Percentiles rank a stretch among this genome's conserved stretches.
Conservation (phyloP, 148 eudicot species). For the Rhododendron williamsianum region DNA sequence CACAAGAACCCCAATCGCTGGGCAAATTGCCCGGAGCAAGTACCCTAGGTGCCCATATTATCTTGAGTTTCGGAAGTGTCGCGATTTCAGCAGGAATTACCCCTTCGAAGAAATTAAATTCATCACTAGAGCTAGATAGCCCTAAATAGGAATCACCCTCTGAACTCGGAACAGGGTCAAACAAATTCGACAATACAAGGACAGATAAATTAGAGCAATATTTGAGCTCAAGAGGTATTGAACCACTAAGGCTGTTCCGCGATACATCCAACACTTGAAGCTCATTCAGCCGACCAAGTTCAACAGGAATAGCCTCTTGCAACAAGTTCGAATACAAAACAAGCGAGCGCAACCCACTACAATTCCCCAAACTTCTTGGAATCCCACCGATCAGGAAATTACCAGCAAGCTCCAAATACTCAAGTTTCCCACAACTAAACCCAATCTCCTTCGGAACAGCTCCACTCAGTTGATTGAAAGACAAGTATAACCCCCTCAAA, state of each 20-base stretch:
- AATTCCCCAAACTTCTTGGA: constrained; percentile 40
- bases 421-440: constrained; percentile 42
- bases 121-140: constrained; percentile 22
- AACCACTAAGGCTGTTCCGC: constrained; percentile 38
- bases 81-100: constrained; percentile 23
- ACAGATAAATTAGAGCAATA: constrained; percentile 37
- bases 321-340: constrained; percentile 41
- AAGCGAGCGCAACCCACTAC: constrained; percentile 35
- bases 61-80: constrained; percentile 29
- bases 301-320: constrained; percentile 39
- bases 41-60: constrained; percentile 48
- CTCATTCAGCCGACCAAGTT: constrained; percentile 31
- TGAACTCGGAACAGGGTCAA: constrained; percentile 33
- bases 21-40: constrained; percentile 35
- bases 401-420: constrained; percentile 48
- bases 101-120: constrained; percentile 41
- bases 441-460: constrained; percentile 48
- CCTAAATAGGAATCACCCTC: constrained; percentile 7
- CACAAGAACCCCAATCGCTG: constrained; percentile 35
- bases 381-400: constrained; percentile 31
- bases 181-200: constrained; percentile 41
- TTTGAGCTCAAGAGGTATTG: constrained; percentile 35
- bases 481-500: constrained; percentile 49
- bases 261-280: constrained; percentile 38
- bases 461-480: constrained; percentile 45